Conservation (phyloP, 1,139 yeast genomes). For the Pichia sp. region DNA sequence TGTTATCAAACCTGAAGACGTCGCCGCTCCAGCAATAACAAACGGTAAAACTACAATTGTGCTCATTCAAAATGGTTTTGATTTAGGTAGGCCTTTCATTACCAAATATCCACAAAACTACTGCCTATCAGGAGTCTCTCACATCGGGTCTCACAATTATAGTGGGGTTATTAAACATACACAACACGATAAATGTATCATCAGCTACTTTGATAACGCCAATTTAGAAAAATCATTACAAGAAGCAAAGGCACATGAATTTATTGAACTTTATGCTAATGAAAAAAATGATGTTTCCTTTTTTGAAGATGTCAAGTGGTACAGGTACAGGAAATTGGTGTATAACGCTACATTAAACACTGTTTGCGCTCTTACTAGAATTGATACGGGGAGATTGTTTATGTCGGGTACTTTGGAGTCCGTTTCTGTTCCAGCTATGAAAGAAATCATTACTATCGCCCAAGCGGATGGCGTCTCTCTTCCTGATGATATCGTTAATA, state of each 20-base stretch:
- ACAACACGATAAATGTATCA: constrained; percentile 29
- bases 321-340: constrained; percentile 48
- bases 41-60: constrained; percentile 32
- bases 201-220: constrained; percentile 39
- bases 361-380: constrained; percentile 36
- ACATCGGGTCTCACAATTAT: constrained; percentile 31
- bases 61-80: constrained; percentile 52
- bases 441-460: constrained; percentile 43
- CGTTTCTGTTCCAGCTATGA: constrained; percentile 44
- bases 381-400: constrained; percentile 37
- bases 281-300: constrained; percentile 29
- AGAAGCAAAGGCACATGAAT: constrained; percentile 32
- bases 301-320: constrained; percentile 37
- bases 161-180: background rate
- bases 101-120: constrained; percentile 39
- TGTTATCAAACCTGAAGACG: constrained; percentile 37
- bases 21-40: constrained; percentile 41
- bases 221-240: constrained; percentile 22
- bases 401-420: constrained; percentile 37
- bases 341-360: constrained; percentile 51
- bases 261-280: constrained; percentile 35
- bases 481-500: constrained; percentile 31
- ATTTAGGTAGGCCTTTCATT: constrained; percentile 42
- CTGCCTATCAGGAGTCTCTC: constrained; percentile 45
- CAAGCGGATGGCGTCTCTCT: constrained; percentile 45